A percentile compares a stretch with the other conserved stretches of the same genome.
These are phyloP conservation scores for Lathyrus sativus DNA, from an alignment of 306 rosid species.

Conservation along the genomic window DNA sequence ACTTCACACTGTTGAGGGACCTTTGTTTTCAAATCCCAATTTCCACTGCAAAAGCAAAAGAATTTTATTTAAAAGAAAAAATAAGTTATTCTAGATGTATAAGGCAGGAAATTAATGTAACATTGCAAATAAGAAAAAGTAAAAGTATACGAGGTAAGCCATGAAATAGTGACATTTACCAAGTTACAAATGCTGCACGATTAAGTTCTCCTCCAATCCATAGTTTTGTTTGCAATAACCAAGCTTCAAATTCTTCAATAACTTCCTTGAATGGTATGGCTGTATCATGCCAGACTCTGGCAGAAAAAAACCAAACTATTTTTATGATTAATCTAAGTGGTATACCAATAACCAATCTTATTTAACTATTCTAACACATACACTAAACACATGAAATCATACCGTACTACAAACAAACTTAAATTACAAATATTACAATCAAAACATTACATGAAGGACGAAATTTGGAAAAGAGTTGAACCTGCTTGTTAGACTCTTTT, in stretches of 20 bases:
- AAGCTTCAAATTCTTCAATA: constrained; percentile 75
- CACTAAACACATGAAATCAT: constrained; percentile 23
- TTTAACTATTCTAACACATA: constrained; percentile 16
- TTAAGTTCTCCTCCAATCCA: constrained; percentile 67
- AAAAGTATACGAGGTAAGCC: constrained; percentile 15
- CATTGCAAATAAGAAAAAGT: constrained; percentile 15
- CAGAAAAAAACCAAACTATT: neutral
- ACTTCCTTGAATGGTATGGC: constrained; percentile 78
- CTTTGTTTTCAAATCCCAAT: constrained; percentile 98
- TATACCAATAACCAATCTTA: neutral
- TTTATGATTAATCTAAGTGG: constrained; percentile 5
- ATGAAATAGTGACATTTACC: constrained; percentile 51
- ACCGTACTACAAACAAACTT: constrained; percentile 15
- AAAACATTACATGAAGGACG: constrained; percentile 12
- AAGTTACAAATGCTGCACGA: constrained; percentile 82
- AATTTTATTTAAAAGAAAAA: constrained; percentile 21
- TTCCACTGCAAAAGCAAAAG: constrained; percentile 63
- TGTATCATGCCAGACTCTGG: constrained; percentile 97
- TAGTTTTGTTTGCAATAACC: constrained; percentile 67
- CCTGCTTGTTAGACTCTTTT: constrained; percentile 2
- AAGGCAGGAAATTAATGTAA: neutral
- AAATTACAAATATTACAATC: constrained; percentile 12
- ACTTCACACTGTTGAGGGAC: constrained; percentile 91
- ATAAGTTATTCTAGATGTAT: neutral
- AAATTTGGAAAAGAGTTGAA: constrained; percentile 15